Evolutionary conservation across 108 stramenopile genomes (phyloP).

Genomic region (Licmophora abbreviata): DNA sequence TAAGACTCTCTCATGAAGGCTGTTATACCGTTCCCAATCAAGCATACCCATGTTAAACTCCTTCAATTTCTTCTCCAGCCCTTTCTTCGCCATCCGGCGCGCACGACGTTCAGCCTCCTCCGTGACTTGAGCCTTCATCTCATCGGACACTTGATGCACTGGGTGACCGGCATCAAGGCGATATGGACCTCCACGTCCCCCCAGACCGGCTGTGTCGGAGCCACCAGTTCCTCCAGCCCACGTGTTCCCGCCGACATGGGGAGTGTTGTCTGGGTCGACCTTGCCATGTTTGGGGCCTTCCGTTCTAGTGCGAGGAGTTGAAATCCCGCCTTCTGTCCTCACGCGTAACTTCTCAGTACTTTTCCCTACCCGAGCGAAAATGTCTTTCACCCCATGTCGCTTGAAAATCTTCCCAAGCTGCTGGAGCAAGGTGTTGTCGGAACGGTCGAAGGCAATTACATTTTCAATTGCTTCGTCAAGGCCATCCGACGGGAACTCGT

Average conservation of each 20-base stretch:
- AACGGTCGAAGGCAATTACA: conserved; percentile 78
- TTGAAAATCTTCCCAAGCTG: conserved; percentile 38
- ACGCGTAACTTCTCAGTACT: conserved; percentile 21
- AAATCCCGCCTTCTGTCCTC: conserved; percentile 15
- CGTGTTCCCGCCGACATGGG: conserved; percentile 83
- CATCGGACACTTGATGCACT: conserved; percentile 85
- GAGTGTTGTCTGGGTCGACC: conserved; percentile 52
- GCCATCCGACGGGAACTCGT: conserved; percentile 69
- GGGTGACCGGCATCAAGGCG: conserved; percentile 77
- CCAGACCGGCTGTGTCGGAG: conserved; percentile 86
- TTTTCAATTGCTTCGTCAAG: conserved; percentile 58
- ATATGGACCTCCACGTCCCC: conserved; percentile 89
- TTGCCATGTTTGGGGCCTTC: conserved; percentile 61
- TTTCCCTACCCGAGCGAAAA: conserved; percentile 15
- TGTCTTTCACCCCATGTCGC: conserved; percentile 31
- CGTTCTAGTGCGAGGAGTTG: conserved; percentile 17
- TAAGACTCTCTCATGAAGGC: conserved; percentile 38
- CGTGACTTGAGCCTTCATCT: conserved; percentile 69
- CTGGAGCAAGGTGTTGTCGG: conserved; percentile 30
- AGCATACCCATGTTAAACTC: conserved; percentile 74
- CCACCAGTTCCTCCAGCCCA: conserved; percentile 93
- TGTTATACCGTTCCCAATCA: conserved; percentile 66
- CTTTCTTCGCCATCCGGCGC: conserved; percentile 60
- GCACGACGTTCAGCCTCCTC: conserved; percentile 58
- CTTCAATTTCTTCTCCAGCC: conserved; percentile 52